A percentile compares a stretch with the other conserved stretches of the same genome.
phyloP scores from a whole-genome alignment of 805 yeast species.

The Hanseniaspora lachancei region DNA sequence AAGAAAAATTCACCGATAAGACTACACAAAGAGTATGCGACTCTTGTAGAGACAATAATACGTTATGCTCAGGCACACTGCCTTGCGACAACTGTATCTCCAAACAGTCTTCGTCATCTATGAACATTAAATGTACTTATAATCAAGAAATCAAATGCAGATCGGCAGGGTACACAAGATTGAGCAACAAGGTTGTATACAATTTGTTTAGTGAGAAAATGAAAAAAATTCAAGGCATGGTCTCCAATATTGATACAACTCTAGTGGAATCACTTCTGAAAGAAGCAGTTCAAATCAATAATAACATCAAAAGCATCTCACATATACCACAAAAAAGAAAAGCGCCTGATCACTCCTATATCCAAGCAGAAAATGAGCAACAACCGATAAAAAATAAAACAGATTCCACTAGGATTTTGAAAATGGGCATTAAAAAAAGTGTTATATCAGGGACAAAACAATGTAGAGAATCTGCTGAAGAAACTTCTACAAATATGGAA shows the following conservation, averaged over 20 bases:
- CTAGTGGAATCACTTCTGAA: background rate
- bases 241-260: background rate
- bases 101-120: background rate
- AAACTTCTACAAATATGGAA: background rate
- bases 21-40: conserved; percentile 9
- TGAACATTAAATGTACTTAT: conserved; percentile 8
- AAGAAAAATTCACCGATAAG: background rate
- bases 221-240: background rate
- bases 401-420: background rate
- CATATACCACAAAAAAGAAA: background rate
- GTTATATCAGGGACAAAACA: background rate
- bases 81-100: conserved; percentile 7
- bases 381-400: background rate
- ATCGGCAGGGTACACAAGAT: background rate
- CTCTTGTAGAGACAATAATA: conserved; percentile 1
- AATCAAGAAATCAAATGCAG: conserved; percentile 1
- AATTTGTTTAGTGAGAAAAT: background rate
- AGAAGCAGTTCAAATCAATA: background rate
- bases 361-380: background rate
- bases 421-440: background rate
- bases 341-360: no score
- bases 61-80: conserved; percentile 4
- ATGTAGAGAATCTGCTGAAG: background rate
- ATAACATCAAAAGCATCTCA: background rate
- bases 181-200: conserved; percentile 1